Evolutionary conservation across 331 rosid genomes (phyloP).

Genomic region (Rosa hybrid): DNA sequence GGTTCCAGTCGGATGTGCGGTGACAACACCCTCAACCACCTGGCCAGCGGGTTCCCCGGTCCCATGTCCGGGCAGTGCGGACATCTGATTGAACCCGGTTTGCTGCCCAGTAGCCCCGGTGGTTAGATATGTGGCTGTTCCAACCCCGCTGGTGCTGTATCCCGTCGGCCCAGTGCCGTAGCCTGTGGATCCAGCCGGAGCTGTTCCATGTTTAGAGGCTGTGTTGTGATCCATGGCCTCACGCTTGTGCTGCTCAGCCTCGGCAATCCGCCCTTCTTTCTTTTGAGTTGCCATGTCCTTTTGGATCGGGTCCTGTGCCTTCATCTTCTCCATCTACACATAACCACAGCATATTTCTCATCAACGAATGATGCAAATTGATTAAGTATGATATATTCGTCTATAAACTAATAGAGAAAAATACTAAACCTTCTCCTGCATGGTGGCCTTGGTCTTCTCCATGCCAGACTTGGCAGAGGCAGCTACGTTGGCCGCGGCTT

Average conservation of each 20-base stretch:
- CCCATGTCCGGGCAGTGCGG: conserved; percentile 44
- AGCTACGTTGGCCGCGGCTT: conserved; percentile 57
- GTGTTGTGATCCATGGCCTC: conserved; percentile 50
- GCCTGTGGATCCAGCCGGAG: not conserved
- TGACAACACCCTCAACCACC: conserved; percentile 47
- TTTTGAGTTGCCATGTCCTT: conserved; percentile 49
- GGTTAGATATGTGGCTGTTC: conserved; percentile 18
- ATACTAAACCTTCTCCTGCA: conserved; percentile 65
- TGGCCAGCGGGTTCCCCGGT: conserved; percentile 45
- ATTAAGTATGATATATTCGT: not conserved
- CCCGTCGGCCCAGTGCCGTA: not conserved
- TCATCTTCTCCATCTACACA: conserved; percentile 51
- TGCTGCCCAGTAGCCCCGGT: conserved; percentile 42
- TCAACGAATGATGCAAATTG: not conserved
- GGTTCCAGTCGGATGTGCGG: conserved; percentile 37
- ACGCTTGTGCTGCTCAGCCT: conserved; percentile 54
- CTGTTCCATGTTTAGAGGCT: conserved; percentile 6
- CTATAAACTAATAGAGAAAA: not conserved
- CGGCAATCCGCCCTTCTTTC: conserved; percentile 33
- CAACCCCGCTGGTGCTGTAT: conserved; percentile 1
- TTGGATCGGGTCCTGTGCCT: conserved; percentile 46
- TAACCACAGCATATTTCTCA: not conserved
- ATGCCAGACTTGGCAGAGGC: conserved; percentile 74
- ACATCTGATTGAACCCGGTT: conserved; percentile 39
- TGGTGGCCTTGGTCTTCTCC: conserved; percentile 71